Evolutionary conservation across 257 asterid species (phyloP).

Genomic region (Ilex asprella): DNA sequence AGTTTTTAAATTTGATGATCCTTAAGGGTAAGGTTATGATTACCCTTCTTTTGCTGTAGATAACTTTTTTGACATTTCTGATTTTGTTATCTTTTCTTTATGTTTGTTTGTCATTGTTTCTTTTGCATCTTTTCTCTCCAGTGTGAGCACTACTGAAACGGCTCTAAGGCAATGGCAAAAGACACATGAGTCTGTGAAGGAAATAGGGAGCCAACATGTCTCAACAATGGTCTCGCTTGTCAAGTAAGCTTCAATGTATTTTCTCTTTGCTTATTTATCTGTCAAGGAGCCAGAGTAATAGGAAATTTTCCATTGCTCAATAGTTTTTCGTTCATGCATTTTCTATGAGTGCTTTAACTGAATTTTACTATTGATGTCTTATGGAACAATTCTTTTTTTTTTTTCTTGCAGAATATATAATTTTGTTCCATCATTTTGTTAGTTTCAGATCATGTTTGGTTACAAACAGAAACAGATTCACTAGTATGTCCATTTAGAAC

Average conservation of each 20-base stretch:
- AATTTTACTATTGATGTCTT: background rate
- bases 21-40: background rate
- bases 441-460: background rate
- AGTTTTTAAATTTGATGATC: background rate
- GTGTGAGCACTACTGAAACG: slow-evolving; percentile 50
- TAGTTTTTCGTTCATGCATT: background rate
- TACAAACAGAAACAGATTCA: background rate
- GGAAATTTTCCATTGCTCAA: background rate
- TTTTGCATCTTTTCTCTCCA: slow-evolving; percentile 16
- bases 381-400: background rate
- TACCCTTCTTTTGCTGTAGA: slow-evolving; percentile 5
- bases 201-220: slow-evolving; percentile 52
- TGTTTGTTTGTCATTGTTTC: slow-evolving; percentile 2
- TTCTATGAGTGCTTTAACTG: background rate
- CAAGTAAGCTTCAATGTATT: slow-evolving; percentile 31
- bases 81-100: background rate
- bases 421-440: background rate
- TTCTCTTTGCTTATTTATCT: background rate
- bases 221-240: slow-evolving; percentile 39
- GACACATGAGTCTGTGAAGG: slow-evolving; percentile 40
- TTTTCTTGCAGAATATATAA: background rate
- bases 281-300: background rate
- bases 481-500: too few relatives aligned
- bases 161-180: slow-evolving; percentile 43
- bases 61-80: slow-evolving; percentile 3